These are phyloP conservation scores for Vinca minor DNA, from an alignment of 257 asterid species.

Conservation along the genomic window DNA sequence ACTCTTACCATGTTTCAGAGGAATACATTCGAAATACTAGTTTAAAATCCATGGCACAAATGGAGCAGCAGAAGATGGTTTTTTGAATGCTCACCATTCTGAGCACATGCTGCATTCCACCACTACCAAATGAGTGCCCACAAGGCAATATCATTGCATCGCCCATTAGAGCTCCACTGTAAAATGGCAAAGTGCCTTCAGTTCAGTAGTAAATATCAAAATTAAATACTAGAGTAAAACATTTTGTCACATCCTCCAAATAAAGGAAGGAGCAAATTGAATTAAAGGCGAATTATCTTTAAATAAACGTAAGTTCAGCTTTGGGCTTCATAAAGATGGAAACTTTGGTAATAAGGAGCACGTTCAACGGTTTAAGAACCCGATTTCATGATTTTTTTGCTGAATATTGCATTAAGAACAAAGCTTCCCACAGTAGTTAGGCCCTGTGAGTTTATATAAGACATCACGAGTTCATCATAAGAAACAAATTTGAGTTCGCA, in stretches of 20 bases:
- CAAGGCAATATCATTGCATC: conserved; percentile 95
- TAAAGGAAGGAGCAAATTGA: neutral
- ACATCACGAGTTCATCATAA: too few relatives aligned
- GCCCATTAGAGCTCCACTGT: conserved; percentile 89
- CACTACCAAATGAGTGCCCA: conserved; percentile 88
- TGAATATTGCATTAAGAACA: too few relatives aligned
- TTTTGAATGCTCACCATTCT: conserved; percentile 47
- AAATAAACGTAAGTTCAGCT: too few relatives aligned
- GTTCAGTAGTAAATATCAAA: conserved; percentile 9
- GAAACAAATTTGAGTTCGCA: too few relatives aligned
- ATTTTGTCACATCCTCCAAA: neutral
- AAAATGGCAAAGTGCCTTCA: conserved; percentile 15
- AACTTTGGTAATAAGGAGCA: too few relatives aligned
- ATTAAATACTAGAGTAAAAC: neutral
- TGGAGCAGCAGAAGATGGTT: neutral
- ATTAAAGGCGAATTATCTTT: neutral
- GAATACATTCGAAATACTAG: neutral
- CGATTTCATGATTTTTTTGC: too few relatives aligned
- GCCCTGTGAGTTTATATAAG: too few relatives aligned
- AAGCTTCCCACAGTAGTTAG: too few relatives aligned
- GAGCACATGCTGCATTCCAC: conserved; percentile 59
- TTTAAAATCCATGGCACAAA: neutral
- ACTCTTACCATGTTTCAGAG: neutral
- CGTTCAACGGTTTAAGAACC: too few relatives aligned
- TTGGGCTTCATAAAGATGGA: too few relatives aligned